These are phyloP conservation scores for Aspergillus ochraceoroseus DNA, from an alignment of 2,329 filamentous ascomycete species.

Conservation along the genomic window DNA sequence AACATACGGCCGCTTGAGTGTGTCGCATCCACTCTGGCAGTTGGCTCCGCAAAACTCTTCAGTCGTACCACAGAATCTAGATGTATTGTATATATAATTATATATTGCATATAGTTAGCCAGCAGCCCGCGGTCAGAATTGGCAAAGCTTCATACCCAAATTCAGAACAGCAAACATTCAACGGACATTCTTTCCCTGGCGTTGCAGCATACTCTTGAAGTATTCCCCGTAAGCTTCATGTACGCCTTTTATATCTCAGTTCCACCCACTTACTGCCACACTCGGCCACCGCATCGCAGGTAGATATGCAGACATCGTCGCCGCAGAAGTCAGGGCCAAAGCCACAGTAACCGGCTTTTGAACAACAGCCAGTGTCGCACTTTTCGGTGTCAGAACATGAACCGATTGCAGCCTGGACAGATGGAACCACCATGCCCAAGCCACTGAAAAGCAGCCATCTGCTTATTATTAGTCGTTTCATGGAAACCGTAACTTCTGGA, in stretches of 20 bases:
- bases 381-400: no score
- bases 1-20: constrained; percentile 9
- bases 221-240: background rate
- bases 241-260: no score
- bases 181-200: constrained; percentile 5
- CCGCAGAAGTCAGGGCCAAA: constrained; percentile 22
- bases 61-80: constrained; percentile 16
- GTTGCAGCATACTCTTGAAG: constrained; percentile 12
- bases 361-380: constrained; percentile 6
- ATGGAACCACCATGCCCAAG: no score
- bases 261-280: constrained; percentile 14
- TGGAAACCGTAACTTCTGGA: no score
- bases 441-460: no score
- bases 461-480: no score
- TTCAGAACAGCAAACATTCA: constrained; percentile 17
- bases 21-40: constrained; percentile 12
- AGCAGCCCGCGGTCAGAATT: no score
- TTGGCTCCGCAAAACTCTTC: constrained; percentile 11
- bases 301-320: constrained; percentile 17
- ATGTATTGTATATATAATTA: no score
- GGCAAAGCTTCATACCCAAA: constrained; percentile 16
- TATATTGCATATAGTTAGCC: no score
- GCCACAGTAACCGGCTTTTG: constrained; percentile 12
- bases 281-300: constrained; percentile 17
- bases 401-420: no score